These are phyloP conservation scores for Globisporangium orthogonon DNA, from an alignment of 352 stramenopile species.

Conservation along the genomic window DNA sequence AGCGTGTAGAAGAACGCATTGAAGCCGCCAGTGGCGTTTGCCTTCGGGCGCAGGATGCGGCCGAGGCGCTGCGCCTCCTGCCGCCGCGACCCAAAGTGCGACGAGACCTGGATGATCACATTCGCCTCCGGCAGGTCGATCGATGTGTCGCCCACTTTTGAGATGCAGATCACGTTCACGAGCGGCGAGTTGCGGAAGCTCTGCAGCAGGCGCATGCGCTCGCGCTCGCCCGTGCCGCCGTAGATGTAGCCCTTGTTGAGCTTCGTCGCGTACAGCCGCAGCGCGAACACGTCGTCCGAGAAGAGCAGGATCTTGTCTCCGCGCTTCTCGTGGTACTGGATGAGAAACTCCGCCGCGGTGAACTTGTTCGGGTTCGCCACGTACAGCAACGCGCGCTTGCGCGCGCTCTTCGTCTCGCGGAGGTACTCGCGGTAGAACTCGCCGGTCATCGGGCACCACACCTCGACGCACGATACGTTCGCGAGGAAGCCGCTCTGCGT, in stretches of 20 bases:
- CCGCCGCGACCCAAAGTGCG: constrained; percentile 97
- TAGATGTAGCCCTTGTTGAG: constrained; percentile 94
- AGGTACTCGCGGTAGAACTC: constrained; percentile 95
- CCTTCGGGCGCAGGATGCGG: constrained; percentile 98
- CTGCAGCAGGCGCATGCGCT: constrained; percentile 84
- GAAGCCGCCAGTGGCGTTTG: constrained; percentile 93
- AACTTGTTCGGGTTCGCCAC: constrained; percentile 99
- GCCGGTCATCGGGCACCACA: constrained; percentile 98
- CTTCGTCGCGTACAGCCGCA: constrained; percentile 93
- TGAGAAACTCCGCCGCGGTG: constrained; percentile 92
- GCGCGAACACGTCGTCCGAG: constrained; percentile 97
- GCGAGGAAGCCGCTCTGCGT: constrained; percentile 96
- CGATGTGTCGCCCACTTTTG: constrained; percentile 97
- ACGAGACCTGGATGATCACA: constrained; percentile 99
- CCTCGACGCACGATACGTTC: constrained; percentile 97
- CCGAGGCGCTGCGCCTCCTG: constrained; percentile 99
- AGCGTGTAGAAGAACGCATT: constrained; percentile 99
- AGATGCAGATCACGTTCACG: constrained; percentile 90
- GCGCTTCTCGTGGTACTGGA: constrained; percentile 95
- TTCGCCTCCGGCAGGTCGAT: constrained; percentile 99
- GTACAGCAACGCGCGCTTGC: constrained; percentile 94
- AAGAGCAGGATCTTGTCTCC: constrained; percentile 99
- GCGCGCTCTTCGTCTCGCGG: constrained; percentile 81
- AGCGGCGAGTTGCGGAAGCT: constrained; percentile 80
- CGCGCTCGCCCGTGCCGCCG: constrained; percentile 92